Evolutionary conservation across 352 stramenopile species (phyloP), one percentile per base, ranked within the genome.

Genomic region (Phytopythium ostracodes): DNA sequence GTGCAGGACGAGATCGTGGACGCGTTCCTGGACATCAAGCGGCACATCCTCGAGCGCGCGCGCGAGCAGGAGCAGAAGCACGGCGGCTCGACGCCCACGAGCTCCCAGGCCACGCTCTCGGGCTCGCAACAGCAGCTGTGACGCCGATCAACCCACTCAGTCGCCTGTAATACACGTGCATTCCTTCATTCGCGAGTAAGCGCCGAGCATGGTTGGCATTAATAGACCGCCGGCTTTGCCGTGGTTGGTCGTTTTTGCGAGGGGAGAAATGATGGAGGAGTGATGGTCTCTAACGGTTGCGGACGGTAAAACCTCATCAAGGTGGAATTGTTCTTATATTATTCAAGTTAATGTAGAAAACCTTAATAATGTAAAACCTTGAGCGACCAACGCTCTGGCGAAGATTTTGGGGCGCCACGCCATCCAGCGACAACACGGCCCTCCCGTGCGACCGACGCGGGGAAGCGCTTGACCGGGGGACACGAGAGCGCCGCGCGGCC

Each of bases 11-110:
- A 95, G 66, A 93, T 93, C 65, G 79, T 95, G 51, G 87, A 95
- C 65, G 88, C 86, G 40, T 95, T 95, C 66, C 60, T 95, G n/a
- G 87, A 95, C 59, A 88, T 95, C 64, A 92, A 90, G 70, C 81
- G 87, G 31, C 84, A 95, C 62, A 89, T 93, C 62, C 67, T 91
- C 33, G 76, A 91, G 64, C 72, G 82, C 36, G 79, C 76, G 31
- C 57, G 84, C 6, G 80, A 91, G 33, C 67, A 88, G 56, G 60
- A 75, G 56, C 72, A 70, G 36, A 73, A 73, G 47, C 73, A 68
- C 31, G 65, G 50, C 10, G 24, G 25, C 9, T 71, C 62, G 12
- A 76, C 70, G 4, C 60, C 67, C 18, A 77, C 67, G 9, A 50
- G 63, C 55, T 55, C 58, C 4, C 59, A 61, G n/a, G 59, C 38